Base-by-base conservation (phyloP, 345 rosid species). In the Boechera stricta region DNA sequence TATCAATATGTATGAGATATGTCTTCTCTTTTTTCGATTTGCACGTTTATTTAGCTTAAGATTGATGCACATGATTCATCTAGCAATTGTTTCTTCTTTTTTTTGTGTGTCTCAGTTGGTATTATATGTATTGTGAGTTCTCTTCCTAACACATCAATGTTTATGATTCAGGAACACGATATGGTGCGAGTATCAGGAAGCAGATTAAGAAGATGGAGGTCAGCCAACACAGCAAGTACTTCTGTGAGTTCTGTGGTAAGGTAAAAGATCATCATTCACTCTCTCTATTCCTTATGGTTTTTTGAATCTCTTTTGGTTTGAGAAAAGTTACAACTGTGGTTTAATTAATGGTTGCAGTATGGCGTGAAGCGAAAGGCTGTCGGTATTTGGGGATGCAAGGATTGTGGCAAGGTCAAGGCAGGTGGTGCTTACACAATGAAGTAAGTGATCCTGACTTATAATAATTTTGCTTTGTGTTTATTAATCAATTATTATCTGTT, bases 341-440 rank as follows among this genome's bases (percentile, higher is more conserved):
- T 58, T 67, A 33, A n/a, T 67, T 2, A 6, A 48, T 38, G 58
- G 3, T 38, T 71, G 21, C 31, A 91, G 95, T 92, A 84, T 53
- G 98, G 97, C 0, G 98, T 94, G 61, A 92, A 94, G 87, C 88
- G 98, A 62, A 90, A 92, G 81, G 98, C 91, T 55, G 98, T 92
- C 4, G 98, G 98, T 12, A 89, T 94, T 6, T 94, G 98, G 98
- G 90, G 94, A 10, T 94, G 98, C 92, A 94, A 92, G 79, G 98
- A 92, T 55, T 94, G 98, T 26, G 98, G 98, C 35, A 92, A 92
- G 83, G 93, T 94, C 58, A 94, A 90, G 80, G 97, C 97, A 0
- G 97, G 98, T 32, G 98, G 98, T 47, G 97, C 98, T 26, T 94
- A 94, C 85, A 94, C 98, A 18, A 76, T 94, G 89, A 94, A 94